Conservation (phyloP, 2,329 filamentous ascomycete species). For the Pseudodiploospora longispora region DNA sequence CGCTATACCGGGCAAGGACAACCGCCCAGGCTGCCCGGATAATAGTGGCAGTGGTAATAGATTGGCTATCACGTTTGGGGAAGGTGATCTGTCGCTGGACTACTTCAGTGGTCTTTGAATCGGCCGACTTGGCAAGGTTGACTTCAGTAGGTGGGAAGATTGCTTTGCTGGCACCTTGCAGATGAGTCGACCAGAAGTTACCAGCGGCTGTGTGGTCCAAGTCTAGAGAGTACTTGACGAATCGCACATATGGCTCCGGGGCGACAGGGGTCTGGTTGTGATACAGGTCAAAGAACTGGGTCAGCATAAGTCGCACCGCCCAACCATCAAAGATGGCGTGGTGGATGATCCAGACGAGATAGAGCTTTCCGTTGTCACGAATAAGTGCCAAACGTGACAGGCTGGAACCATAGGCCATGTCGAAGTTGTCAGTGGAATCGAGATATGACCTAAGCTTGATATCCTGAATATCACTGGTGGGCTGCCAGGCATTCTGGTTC, state of each 20-base stretch:
- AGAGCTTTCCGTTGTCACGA: background rate
- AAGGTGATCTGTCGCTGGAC: background rate
- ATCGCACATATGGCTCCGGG: constrained; percentile 7
- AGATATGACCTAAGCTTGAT: constrained; percentile 1
- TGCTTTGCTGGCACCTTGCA: constrained; percentile 3
- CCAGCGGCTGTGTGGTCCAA: background rate
- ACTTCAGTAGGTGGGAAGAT: constrained; percentile 3
- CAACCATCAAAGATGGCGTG: constrained; percentile 18
- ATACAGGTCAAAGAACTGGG: constrained; percentile 4
- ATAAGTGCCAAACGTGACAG: constrained; percentile 5
- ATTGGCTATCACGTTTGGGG: background rate
- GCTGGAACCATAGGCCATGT: constrained; percentile 5
- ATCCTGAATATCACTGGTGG: background rate
- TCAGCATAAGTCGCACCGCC: constrained; percentile 5
- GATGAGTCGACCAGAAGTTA: constrained; percentile 3
- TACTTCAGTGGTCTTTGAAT: constrained; percentile 1
- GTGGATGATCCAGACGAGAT: constrained; percentile 14
- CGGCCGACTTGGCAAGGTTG: too few relatives aligned
- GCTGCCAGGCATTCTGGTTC: constrained; percentile 3
- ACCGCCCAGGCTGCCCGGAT: constrained; percentile 15
- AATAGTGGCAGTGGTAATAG: constrained; percentile 10
- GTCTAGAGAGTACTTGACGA: constrained; percentile 8
- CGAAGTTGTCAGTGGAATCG: background rate
- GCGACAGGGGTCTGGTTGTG: background rate
- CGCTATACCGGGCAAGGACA: constrained; percentile 10